Conservation (phyloP, 441 rosid species). For the Raphanus hybrid region DNA sequence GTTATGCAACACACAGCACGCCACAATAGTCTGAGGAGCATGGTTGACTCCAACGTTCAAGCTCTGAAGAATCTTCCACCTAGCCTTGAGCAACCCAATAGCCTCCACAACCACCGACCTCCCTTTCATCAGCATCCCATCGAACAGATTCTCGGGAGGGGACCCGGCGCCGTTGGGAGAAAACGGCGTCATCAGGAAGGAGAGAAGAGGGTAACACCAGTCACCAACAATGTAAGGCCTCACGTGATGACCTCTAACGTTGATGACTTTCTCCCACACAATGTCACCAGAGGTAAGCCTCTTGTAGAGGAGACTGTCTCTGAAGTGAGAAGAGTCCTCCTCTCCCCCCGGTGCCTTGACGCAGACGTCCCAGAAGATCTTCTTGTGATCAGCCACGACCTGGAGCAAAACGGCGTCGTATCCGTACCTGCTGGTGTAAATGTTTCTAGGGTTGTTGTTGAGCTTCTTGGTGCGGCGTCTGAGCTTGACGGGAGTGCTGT, state of each 20-base stretch:
- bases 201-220: constrained; percentile 89
- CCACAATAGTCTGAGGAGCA: constrained; percentile 94
- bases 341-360: constrained; percentile 86
- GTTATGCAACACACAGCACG: constrained; percentile 95
- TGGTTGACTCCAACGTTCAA: constrained; percentile 90
- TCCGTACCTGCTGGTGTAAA: constrained; percentile 68
- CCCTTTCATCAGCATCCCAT: constrained; percentile 97
- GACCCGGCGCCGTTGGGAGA: constrained; percentile 77
- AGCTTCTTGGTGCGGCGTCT: constrained; percentile 45
- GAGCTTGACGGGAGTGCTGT: constrained; percentile 77
- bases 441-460: constrained; percentile 38
- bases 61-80: constrained; percentile 97
- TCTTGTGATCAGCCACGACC: constrained; percentile 93
- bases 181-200: constrained; percentile 90
- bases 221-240: constrained; percentile 92
- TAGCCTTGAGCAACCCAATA: constrained; percentile 78
- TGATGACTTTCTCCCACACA: constrained; percentile 85
- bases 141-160: constrained; percentile 88
- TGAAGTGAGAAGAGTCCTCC: constrained; percentile 80
- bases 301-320: constrained; percentile 85
- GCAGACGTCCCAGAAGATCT: constrained; percentile 96
- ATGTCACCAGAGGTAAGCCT: constrained; percentile 83
- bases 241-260: constrained; percentile 79
- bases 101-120: constrained; percentile 93
- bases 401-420: constrained; percentile 84